phyloP scores from a whole-genome alignment of 2,329 filamentous ascomycete species.

The Ramichloridium luteum region DNA sequence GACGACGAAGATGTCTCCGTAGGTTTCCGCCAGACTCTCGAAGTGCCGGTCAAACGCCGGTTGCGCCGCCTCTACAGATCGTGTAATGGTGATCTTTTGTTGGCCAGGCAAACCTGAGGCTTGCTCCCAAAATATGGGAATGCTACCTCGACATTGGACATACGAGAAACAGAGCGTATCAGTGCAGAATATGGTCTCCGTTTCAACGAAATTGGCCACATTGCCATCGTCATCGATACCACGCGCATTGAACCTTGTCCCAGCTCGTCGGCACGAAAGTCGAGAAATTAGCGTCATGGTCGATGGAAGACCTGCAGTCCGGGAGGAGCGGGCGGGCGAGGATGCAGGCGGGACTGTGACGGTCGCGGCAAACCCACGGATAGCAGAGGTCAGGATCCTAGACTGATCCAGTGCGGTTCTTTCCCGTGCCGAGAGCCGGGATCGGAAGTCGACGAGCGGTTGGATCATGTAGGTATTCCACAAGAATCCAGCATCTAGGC shows the following conservation, averaged over 20 bases:
- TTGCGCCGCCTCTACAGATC: conserved; percentile 80
- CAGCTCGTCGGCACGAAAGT: conserved; percentile 78
- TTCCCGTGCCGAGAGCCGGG: conserved; percentile 62
- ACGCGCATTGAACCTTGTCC: conserved; percentile 91
- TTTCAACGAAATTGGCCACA: conserved; percentile 98
- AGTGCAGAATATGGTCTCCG: conserved; percentile 84
- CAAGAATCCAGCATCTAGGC: conserved; percentile 80
- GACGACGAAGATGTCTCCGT: conserved; percentile 83
- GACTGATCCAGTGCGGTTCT: conserved; percentile 72
- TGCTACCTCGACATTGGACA: conserved; percentile 80
- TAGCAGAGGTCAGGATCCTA: conserved; percentile 81
- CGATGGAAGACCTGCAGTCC: conserved; percentile 61
- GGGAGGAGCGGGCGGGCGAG: conserved; percentile 53
- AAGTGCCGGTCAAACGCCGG: conserved; percentile 95
- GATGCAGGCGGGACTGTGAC: conserved; percentile 69
- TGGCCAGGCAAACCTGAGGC: conserved; percentile 77
- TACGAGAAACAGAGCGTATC: conserved; percentile 77
- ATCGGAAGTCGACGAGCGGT: conserved; percentile 79
- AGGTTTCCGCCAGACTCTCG: conserved; percentile 68
- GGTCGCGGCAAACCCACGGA: conserved; percentile 81
- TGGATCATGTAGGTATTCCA: conserved; percentile 99
- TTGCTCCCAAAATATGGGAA: conserved; percentile 97
- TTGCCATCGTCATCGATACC: conserved; percentile 97
- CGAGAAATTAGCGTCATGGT: conserved; percentile 82
- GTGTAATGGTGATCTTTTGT: conserved; percentile 84